Evolutionary conservation across 2,329 filamentous ascomycete genomes (phyloP), one percentile per base, ranked within the genome.

Genomic region (Alternaria ethzedia): DNA sequence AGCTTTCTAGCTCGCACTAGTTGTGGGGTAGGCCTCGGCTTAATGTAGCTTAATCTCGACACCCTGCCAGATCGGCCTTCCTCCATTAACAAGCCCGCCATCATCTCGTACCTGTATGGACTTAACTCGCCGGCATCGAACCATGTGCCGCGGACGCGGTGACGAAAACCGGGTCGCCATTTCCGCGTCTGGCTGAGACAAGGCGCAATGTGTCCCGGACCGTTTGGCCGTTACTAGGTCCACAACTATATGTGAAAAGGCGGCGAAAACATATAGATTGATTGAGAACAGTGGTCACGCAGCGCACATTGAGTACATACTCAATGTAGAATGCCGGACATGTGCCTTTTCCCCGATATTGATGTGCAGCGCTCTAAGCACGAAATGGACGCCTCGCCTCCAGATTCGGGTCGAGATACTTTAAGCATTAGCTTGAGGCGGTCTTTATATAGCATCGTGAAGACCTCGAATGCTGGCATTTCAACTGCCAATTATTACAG

Each of bases 191-290:
- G 17, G 45, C 46, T 54, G 57, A 49, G 20, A 25, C 45, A 52
- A 47, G 36, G 46, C 54, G 56, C 57, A 62, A 66, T 54, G 59
- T 67, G 70, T 69, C 66, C 72, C 77, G 76, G 77, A 74, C 76
- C 76, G 77, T 61, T 54, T 70, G 66, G 69, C 77, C 77, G 77
- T 71, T 70, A 73, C 72, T 78, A 74, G 63, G 62, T 61, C 55
- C 45, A 62, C 63, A 52, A 54, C 49, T 54, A 52, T 60, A 51
- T 66, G 65, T 69, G 60, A 70, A 67, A 67, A 74, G 67, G 72
- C 74, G 71, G 68, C 68, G 70, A 71, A 69, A 73, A 65, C 73
- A 78, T 70, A 67, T 75, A 73, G 56, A 76, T 79, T 77, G 56
- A 79, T 79, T 79, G 74, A 72, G 59, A 57, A 59, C 17, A 21